Conservation (phyloP, 2,329 filamentous ascomycete genomes). For the Nigrospora osmanthi region DNA sequence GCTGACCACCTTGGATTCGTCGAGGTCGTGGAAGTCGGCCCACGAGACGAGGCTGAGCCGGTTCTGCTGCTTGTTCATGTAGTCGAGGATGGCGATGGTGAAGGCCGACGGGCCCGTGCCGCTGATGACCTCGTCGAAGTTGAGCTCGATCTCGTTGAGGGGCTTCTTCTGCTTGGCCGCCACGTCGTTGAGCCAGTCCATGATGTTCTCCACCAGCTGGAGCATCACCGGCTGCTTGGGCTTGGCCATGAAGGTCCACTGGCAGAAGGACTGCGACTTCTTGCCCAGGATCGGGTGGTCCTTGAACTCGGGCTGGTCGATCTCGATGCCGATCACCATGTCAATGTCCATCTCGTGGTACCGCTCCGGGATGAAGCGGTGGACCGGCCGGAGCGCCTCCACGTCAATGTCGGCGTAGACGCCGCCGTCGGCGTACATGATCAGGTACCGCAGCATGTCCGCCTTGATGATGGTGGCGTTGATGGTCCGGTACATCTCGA, state of each 20-base stretch:
- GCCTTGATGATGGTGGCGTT: constrained; percentile 60
- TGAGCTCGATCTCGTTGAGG: constrained; percentile 53
- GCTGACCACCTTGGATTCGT: constrained; percentile 57
- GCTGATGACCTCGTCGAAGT: constrained; percentile 66
- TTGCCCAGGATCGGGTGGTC: constrained; percentile 58
- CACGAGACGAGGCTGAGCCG: constrained; percentile 48
- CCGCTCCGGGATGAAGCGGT: constrained; percentile 52
- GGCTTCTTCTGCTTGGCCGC: constrained; percentile 49
- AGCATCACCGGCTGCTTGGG: constrained; percentile 62
- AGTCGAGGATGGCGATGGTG: constrained; percentile 53
- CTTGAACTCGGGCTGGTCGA: constrained; percentile 59
- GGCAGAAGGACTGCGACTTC: constrained; percentile 65
- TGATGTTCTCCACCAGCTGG: constrained; percentile 59
- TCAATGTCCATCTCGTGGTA: constrained; percentile 59
- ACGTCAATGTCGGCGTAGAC: constrained; percentile 38
- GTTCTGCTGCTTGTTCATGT: constrained; percentile 44
- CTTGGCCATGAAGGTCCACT: constrained; percentile 69
- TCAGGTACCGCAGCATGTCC: constrained; percentile 56
- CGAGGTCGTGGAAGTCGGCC: constrained; percentile 57
- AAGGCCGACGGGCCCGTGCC: constrained; percentile 68
- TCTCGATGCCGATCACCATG: constrained; percentile 63
- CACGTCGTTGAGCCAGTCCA: constrained; percentile 55
- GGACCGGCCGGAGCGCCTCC: constrained; percentile 29
- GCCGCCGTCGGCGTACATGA: constrained; percentile 60
- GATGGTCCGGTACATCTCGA: constrained; percentile 51